A percentile compares a stretch with the other conserved stretches of the same genome.
phyloP scores from a whole-genome alignment of 805 yeast species.

The Metschnikowia baotianmanensis region DNA sequence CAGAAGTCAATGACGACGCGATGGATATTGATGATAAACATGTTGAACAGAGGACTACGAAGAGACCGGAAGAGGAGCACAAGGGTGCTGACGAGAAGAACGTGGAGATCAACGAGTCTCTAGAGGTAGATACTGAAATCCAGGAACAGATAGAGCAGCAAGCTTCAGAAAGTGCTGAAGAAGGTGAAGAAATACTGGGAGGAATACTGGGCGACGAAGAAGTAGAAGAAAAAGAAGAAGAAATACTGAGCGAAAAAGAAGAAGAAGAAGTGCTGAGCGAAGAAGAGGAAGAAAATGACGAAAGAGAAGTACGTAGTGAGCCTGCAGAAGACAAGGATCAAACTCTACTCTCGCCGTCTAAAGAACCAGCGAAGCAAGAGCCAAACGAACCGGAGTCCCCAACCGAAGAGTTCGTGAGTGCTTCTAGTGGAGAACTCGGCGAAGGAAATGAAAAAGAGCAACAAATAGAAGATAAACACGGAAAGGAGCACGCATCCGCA shows the following conservation, averaged over 20 bases:
- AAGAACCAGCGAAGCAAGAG: no score
- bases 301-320: not conserved
- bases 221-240: not conserved
- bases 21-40: not conserved
- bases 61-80: not conserved
- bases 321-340: not conserved
- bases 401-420: no score
- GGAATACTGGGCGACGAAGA: no score
- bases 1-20: not conserved
- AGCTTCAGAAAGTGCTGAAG: not conserved
- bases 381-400: no score
- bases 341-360: no score
- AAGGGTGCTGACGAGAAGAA: not conserved
- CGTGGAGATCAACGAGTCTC: not conserved
- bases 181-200: no score
- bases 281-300: not conserved
- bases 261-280: no score
- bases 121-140: not conserved
- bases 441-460: not conserved
- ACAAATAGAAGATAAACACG: not conserved
- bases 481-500: not conserved
- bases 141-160: not conserved
- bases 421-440: no score
- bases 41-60: not conserved
- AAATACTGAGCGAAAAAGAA: not conserved